phyloP scores from a whole-genome alignment of 192 early-diverging fungal genomes.

The Coemansia biformis region DNA sequence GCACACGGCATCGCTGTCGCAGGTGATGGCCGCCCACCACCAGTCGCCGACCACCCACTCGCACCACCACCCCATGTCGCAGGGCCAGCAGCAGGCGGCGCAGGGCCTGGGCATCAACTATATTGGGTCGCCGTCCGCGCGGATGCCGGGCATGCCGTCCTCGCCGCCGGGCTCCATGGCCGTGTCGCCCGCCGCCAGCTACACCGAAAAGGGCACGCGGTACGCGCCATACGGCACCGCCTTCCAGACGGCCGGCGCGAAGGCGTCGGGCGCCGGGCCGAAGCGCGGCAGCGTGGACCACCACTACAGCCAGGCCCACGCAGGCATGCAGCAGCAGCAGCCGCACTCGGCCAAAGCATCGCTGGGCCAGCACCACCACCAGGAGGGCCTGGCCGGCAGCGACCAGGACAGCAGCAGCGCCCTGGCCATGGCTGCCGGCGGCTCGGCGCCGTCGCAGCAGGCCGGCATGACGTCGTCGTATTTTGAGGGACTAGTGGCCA shows the following conservation, averaged over 20 bases:
- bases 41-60: conserved; percentile 1
- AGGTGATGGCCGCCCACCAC: conserved; percentile 36
- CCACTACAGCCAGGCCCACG: conserved; percentile 35
- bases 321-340: conserved; percentile 4
- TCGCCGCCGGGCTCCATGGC: conserved; percentile 35
- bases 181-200: conserved; percentile 30
- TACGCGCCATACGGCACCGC: conserved; percentile 32
- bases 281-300: conserved; percentile 49
- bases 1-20: conserved; percentile 47
- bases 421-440: conserved; percentile 10
- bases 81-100: neutral
- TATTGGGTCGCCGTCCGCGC: conserved; percentile 19
- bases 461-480: conserved; percentile 33
- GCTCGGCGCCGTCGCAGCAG: conserved; percentile 26
- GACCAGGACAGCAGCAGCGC: conserved; percentile 9
- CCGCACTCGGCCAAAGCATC: conserved; percentile 1
- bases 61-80: conserved; percentile 33
- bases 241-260: conserved; percentile 16
- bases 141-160: conserved; percentile 31
- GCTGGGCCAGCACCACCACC: conserved; percentile 18
- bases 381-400: neutral
- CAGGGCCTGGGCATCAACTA: conserved; percentile 40
- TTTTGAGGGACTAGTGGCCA: conserved; percentile 43
- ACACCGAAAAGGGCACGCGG: conserved; percentile 30
- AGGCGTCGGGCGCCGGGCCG: conserved; percentile 14